These are phyloP conservation scores for Fusarium sp. DNA, from an alignment of 2,329 filamentous ascomycete genomes.

Conservation along the genomic window DNA sequence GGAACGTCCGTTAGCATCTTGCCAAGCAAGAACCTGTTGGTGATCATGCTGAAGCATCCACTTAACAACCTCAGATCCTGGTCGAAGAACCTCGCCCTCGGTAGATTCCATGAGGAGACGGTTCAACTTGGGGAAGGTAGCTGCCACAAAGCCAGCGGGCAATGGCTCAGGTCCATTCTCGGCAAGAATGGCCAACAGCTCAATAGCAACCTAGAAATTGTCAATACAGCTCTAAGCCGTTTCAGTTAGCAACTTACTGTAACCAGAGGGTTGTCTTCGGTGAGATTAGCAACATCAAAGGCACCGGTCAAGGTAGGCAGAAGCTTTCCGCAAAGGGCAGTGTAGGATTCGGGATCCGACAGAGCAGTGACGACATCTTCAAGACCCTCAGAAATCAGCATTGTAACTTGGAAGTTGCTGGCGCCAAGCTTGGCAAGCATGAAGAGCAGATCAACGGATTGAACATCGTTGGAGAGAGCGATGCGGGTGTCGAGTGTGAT, in stretches of 20 bases:
- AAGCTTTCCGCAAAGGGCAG: slow-evolving; percentile 84
- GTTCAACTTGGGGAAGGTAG: slow-evolving; percentile 88
- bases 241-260: slow-evolving; percentile 63
- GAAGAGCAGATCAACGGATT: slow-evolving; percentile 87
- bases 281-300: slow-evolving; percentile 88
- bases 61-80: slow-evolving; percentile 87
- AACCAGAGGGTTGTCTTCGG: slow-evolving; percentile 84
- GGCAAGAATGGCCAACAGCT: slow-evolving; percentile 83
- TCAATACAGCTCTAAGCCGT: slow-evolving; percentile 35
- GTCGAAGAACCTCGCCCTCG: slow-evolving; percentile 90
- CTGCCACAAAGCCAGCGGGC: slow-evolving; percentile 85
- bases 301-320: slow-evolving; percentile 88
- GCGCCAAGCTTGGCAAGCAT: slow-evolving; percentile 89
- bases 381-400: slow-evolving; percentile 89
- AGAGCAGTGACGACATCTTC: slow-evolving; percentile 84
- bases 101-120: slow-evolving; percentile 82
- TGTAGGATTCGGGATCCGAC: slow-evolving; percentile 76
- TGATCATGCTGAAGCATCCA: slow-evolving; percentile 92
- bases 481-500: slow-evolving; percentile 83
- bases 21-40: slow-evolving; percentile 89
- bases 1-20: slow-evolving; percentile 81
- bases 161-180: slow-evolving; percentile 88
- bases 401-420: slow-evolving; percentile 89
- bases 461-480: slow-evolving; percentile 76
- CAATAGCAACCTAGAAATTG: slow-evolving; percentile 74